These are phyloP conservation scores for Halenospora varia DNA, from an alignment of 495 filamentous ascomycete genomes.

Conservation along the genomic window DNA sequence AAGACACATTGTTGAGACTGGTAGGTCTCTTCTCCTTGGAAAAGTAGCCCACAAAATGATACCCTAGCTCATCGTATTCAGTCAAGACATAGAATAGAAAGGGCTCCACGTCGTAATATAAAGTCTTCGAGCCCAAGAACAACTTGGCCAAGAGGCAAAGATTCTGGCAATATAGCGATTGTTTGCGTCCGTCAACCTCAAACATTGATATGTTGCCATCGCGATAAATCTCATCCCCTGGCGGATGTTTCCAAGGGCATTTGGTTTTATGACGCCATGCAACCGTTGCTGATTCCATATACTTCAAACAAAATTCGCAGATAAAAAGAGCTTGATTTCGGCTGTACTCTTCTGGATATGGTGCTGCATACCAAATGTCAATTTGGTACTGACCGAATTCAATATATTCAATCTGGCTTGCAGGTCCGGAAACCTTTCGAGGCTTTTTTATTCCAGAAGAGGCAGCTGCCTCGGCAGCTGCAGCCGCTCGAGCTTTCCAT, in stretches of 20 bases:
- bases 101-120: slow-evolving; percentile 98
- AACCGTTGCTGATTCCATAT: slow-evolving; percentile 98
- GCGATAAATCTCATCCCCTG: slow-evolving; percentile 97
- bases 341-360: slow-evolving; percentile 97
- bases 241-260: slow-evolving; percentile 92
- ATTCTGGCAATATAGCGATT: slow-evolving; percentile 96
- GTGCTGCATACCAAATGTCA: slow-evolving; percentile 99
- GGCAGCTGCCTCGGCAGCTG: slow-evolving; percentile 42
- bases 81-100: slow-evolving; percentile 99
- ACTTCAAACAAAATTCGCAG: slow-evolving; percentile 98
- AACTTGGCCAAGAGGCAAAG: slow-evolving; percentile 93
- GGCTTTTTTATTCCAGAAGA: slow-evolving; percentile 45
- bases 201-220: slow-evolving; percentile 91
- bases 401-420: slow-evolving; percentile 97
- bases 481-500: slow-evolving; percentile 63
- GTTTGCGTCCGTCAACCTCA: slow-evolving; percentile 94
- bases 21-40: slow-evolving; percentile 98
- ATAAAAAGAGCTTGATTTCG: slow-evolving; percentile 93
- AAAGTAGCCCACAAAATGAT: slow-evolving; percentile 98
- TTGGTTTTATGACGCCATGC: slow-evolving; percentile 98
- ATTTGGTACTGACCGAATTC: slow-evolving; percentile 97
- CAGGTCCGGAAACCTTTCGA: slow-evolving; percentile 73
- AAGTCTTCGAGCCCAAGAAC: slow-evolving; percentile 93
- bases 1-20: slow-evolving; percentile 94
- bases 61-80: slow-evolving; percentile 87